Evolutionary conservation across 2,329 filamentous ascomycete species (phyloP).

Genomic region (Phaeomoniella chlamydospora): DNA sequence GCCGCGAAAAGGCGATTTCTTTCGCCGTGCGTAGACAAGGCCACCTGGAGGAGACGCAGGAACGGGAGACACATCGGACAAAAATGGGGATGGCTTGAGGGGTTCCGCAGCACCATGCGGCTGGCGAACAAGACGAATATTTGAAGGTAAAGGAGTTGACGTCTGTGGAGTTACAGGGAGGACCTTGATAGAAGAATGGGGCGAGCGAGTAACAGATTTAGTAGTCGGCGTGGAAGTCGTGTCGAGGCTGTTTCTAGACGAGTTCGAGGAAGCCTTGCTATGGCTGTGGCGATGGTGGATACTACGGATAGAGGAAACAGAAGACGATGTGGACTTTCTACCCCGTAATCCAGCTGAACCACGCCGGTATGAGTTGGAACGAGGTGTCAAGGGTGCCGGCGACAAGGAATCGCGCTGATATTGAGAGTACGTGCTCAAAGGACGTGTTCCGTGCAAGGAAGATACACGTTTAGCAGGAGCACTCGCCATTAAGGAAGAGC

Average conservation of each 20-base stretch:
- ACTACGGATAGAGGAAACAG: conserved; percentile 80
- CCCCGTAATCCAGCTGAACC: conserved; percentile 73
- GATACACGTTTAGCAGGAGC: conserved; percentile 22
- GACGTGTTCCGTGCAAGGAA: conserved; percentile 20
- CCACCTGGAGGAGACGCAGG: conserved; percentile 24
- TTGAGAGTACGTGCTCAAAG: conserved; percentile 14
- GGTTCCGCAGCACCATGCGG: conserved; percentile 15
- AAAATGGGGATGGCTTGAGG: conserved; percentile 19
- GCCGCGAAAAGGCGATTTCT: conserved; percentile 29
- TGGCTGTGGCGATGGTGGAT: conserved; percentile 82
- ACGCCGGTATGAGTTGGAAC: conserved; percentile 70
- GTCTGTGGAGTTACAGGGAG: conserved; percentile 73
- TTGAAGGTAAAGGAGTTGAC: conserved; percentile 62
- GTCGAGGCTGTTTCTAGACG: conserved; percentile 58
- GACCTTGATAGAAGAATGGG: conserved; percentile 88
- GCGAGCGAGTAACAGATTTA: conserved; percentile 53
- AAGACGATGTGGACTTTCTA: conserved; percentile 90
- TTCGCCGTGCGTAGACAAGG: conserved; percentile 30
- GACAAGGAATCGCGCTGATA: conserved; percentile 59
- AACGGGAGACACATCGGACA: conserved; percentile 14
- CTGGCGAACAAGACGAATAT: conserved; percentile 66
- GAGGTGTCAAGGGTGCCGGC: conserved; percentile 75
- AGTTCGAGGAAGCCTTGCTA: conserved; percentile 88
- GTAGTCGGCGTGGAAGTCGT: conserved; percentile 55
- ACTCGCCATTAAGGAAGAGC: not conserved